Evolutionary conservation across 2,329 filamentous ascomycete species (phyloP), one percentile per base, ranked within the genome.

Genomic region (Aureobasidium musti): DNA sequence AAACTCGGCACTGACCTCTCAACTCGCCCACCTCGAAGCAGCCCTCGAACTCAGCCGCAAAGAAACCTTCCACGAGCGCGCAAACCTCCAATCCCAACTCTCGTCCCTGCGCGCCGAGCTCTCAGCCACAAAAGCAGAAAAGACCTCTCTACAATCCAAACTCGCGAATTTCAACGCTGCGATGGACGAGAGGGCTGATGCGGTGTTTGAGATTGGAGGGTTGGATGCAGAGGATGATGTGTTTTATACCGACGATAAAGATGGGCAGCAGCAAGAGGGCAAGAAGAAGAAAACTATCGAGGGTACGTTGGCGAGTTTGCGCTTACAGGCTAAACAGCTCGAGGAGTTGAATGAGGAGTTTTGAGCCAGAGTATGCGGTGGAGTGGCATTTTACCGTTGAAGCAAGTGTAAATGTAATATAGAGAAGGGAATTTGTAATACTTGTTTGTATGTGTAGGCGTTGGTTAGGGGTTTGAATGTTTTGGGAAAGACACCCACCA

Each of bases 281-380:
- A 26, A 52, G 17, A 30, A 26, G 59, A 68, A 59, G 50, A 66
- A 50, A 28, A 69, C 67, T 5, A 49, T 69, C 17, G 68, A 69
- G 45, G 67, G 68, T 7, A 69, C 65, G 61, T 53, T 70, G 50
- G 69, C 68, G 3, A 67, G 68, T 45, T 56, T 70, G 52, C 52
- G 68, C 26, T 60, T 64, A 35, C 69, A 70, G 59, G 69, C 68
- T 11, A 65, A 66, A 13, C 68, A 69, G 50, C 45, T 70, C 8
- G 69, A 70, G 39, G 69, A 70, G 65, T 60, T 70, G 39, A 70
- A 70, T 50, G 68, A 70, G 14, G 66, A 70, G 52, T 69, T 70
- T 61, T 69, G 35, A 39, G 28, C 21, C 66, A 69, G 67, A 67
- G 61, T 47, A 54, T 54, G 26, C 57, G 68, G 61, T 70, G 68